Evolutionary conservation across 139 green algal genomes (phyloP).

Genomic region (Tetradesmus obliquus): DNA sequence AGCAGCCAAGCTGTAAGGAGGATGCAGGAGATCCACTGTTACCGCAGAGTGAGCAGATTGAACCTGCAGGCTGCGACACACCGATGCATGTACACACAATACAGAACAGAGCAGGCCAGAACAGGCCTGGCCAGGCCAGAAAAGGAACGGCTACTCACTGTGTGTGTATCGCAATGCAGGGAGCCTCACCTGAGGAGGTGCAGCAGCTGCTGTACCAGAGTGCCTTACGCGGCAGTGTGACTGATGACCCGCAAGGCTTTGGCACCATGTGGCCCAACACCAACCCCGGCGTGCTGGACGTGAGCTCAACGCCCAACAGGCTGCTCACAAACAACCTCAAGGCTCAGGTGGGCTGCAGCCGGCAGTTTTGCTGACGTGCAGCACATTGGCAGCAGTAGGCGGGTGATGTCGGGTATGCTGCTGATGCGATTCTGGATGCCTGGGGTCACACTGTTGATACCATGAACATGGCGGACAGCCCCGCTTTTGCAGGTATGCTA

Average conservation of each 20-base stretch:
- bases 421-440: no score
- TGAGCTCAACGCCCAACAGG: slow-evolving; percentile 68
- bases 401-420: no score
- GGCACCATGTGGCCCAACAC: slow-evolving; percentile 53
- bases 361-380: neutral
- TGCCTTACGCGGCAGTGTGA: slow-evolving; percentile 28
- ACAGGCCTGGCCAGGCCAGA: neutral
- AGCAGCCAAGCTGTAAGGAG: neutral
- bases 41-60: no score
- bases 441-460: no score
- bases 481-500: no score
- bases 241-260: slow-evolving; percentile 55
- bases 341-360: slow-evolving; percentile 37
- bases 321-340: slow-evolving; percentile 53
- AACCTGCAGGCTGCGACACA: no score
- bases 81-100: neutral
- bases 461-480: no score
- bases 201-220: slow-evolving; percentile 55
- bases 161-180: slow-evolving; percentile 33
- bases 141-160: neutral
- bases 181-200: slow-evolving; percentile 57
- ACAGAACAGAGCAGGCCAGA: neutral
- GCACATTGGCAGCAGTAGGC: neutral
- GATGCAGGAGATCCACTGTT: neutral
- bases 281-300: slow-evolving; percentile 44